Evolutionary conservation across 805 yeast genomes (phyloP), one percentile per base, ranked within the genome.

Genomic region (Martiniozyma abietophila): DNA sequence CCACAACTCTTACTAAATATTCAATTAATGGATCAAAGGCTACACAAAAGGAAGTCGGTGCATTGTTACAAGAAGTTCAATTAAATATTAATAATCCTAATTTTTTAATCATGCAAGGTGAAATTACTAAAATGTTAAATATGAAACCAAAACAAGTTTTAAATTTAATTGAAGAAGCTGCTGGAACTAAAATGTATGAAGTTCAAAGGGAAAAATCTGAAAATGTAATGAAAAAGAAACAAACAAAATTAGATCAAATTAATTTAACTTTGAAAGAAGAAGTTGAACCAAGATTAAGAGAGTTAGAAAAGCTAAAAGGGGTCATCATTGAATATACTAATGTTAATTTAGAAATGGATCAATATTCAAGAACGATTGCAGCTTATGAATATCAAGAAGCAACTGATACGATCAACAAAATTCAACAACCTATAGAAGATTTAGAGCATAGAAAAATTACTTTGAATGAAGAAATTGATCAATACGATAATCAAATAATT

Each of bases 101-200:
- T 55, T 92, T 92, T 59, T 68, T 92, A 47, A 92, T 92, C 50
- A 92, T 94, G 98, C 99, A 92, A 60, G 99, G 99, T 40, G 84
- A 86, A 54, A 92, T 94, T 60, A 94, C 98, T 22, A 89, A 92
- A 56, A 96, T 92, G 44, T 68, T 92, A 49, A 92, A 92, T 56
- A 92, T 92, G 97, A 85, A 83, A 48, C 94, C 98, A 1, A 64
- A 74, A 2, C 97, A 92, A 56, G 82, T 89, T 27, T 59, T 92
- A 43, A 78, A 95, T 4, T 67, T 92, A 46, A 85, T 92, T 35
- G 98, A 92, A 58, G 99, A 92, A 59, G 98, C 98, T 0, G 95
- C 98, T 0, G 98, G 99, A 5, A 92, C 98, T 0, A 76, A 89
- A 43, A 83, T 89, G 69, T 92, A 84, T 51, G 97, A 92, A 56